Base-by-base conservation (phyloP, 1,284 basidiomycete species). In the Sanghuangporus baumii region DNA sequence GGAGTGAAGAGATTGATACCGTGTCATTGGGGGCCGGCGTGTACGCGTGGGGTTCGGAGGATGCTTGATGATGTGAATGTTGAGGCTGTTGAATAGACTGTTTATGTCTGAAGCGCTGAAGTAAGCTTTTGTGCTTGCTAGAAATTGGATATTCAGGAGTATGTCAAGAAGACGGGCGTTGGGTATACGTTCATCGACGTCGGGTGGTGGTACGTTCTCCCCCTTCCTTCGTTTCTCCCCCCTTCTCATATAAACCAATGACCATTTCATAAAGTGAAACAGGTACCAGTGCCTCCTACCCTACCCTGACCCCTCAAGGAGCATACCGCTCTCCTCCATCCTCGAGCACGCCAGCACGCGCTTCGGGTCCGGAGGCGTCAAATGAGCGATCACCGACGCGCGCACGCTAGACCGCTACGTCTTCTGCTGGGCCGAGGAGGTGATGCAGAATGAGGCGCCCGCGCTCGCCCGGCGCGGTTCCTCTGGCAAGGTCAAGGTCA, bases 361-460 rank as follows among this genome's bases (percentile, higher is more conserved):
- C 16, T 57, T 20, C 23, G 65, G 43, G 5, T 3, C 62, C 11
- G 62, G 58, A 2, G 46, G 57, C 12, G 34, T 66, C 31, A 66
- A 61, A 47, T 34, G 40, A 2, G 57, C 62, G 18, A 43, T 64
- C 41, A 66, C 54, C 18, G 47, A 55, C 43, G 9, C 11, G 8
- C n/a, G 71, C 4, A 71, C 71, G 18, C 57, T 69, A 36, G 67
- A 71, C 61, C 59, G 58, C 12, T 66, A 69, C 55, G 68, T 72
- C 12, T 69, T 72, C 57, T 59, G 68, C 9, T 71, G 70, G 69
- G 66, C 68, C 23, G 71, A 72, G 59, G 67, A 71, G 57, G 55
- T 67, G 4, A 66, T 69, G 2, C 65, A 66, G 56, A 55, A 55
- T 7, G 50, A 59, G 18, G 31, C 55, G 6, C n/a, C 54, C 7